A percentile compares a stretch with the other conserved stretches of the same genome.
phyloP scores from a whole-genome alignment of 2,329 filamentous ascomycete genomes.

The Ciborinia camelliae region DNA sequence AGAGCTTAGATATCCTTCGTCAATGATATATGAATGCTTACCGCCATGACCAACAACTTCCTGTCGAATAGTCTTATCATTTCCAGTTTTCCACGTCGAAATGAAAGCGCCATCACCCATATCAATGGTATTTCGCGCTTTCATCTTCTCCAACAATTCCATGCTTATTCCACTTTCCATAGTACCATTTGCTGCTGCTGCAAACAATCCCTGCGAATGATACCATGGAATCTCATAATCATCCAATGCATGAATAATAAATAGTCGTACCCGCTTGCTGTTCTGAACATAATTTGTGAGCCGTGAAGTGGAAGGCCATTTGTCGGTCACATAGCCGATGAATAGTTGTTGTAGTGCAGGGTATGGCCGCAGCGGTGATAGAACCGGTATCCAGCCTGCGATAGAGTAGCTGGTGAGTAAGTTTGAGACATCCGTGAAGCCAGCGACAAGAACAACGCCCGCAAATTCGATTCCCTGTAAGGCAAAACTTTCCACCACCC shows the following conservation, averaged over 20 bases:
- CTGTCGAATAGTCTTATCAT: conserved; percentile 36
- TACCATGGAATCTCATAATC: conserved; percentile 79
- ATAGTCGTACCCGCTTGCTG: conserved; percentile 59
- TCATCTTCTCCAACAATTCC: conserved; percentile 33
- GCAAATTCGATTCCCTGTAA: conserved; percentile 64
- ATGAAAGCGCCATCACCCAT: conserved; percentile 37
- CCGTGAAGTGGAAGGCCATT: conserved; percentile 71
- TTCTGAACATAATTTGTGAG: conserved; percentile 54
- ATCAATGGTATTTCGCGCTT: conserved; percentile 34
- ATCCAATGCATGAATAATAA: conserved; percentile 74
- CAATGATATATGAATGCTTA: conserved; percentile 26
- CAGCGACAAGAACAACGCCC: conserved; percentile 73
- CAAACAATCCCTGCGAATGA: conserved; percentile 64
- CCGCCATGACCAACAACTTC: conserved; percentile 36
- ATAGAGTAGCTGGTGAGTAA: conserved; percentile 75
- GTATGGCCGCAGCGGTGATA: conserved; percentile 69
- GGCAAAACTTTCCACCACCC: conserved; percentile 68
- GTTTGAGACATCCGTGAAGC: conserved; percentile 70
- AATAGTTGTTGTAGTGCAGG: conserved; percentile 62
- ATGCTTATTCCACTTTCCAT: conserved; percentile 37
- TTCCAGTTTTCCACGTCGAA: conserved; percentile 35
- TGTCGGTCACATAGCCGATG: conserved; percentile 65
- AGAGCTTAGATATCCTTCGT: conserved; percentile 21
- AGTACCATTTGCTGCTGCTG: conserved; percentile 53
- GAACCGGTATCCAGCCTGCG: conserved; percentile 71